These are phyloP conservation scores for Dactylellina sp. DNA, from an alignment of 2,329 filamentous ascomycete species.

Conservation along the genomic window DNA sequence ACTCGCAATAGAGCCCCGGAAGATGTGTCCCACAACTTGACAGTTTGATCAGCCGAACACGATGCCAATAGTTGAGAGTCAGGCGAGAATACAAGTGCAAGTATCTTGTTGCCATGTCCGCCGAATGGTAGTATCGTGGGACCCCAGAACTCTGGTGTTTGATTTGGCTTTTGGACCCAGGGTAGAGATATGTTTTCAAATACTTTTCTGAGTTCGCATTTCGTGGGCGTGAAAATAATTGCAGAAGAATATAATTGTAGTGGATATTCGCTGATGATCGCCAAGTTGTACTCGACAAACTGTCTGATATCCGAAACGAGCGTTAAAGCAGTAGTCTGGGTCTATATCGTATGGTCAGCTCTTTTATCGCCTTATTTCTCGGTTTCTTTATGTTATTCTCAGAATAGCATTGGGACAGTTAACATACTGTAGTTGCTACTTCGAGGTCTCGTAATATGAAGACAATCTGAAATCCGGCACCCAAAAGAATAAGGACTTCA, in stretches of 20 bases:
- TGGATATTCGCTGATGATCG: slow-evolving; percentile 14
- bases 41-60: slow-evolving; percentile 59
- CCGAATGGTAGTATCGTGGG: too few relatives aligned
- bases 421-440: too few relatives aligned
- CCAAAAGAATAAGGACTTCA: slow-evolving; percentile 62
- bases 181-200: too few relatives aligned
- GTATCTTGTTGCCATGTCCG: not conserved
- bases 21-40: slow-evolving; percentile 62
- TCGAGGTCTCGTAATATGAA: too few relatives aligned
- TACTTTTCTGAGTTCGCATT: too few relatives aligned
- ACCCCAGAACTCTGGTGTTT: too few relatives aligned
- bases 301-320: slow-evolving; percentile 24
- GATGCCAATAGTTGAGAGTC: slow-evolving; percentile 17
- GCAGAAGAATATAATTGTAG: slow-evolving; percentile 26
- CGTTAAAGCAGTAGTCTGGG: too few relatives aligned
- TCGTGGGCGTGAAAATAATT: slow-evolving; percentile 14
- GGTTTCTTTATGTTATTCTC: too few relatives aligned
- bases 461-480: slow-evolving; percentile 20
- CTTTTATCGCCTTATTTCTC: too few relatives aligned
- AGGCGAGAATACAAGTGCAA: slow-evolving; percentile 18
- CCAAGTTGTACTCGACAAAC: slow-evolving; percentile 15
- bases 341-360: not conserved
- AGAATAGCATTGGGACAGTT: too few relatives aligned
- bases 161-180: too few relatives aligned
- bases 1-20: slow-evolving; percentile 63